These are phyloP conservation scores for Emericellopsis atlantica DNA, from an alignment of 2,329 filamentous ascomycete genomes.

Conservation along the genomic window DNA sequence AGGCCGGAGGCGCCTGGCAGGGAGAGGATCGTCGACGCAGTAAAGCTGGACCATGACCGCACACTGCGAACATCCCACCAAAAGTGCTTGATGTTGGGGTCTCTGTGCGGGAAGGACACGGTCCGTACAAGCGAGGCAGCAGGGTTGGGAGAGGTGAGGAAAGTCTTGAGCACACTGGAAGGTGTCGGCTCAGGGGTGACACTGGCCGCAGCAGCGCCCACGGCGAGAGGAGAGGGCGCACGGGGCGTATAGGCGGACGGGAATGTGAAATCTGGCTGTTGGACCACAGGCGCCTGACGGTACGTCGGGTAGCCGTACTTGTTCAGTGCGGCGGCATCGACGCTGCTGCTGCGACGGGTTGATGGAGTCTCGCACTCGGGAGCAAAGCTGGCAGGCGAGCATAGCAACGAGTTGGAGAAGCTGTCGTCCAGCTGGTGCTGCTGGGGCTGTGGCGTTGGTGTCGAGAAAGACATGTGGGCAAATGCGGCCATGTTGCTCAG, in stretches of 20 bases:
- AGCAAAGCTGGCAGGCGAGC: constrained; percentile 49
- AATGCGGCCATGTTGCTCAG: constrained; percentile 23
- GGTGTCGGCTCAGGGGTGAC: constrained; percentile 28
- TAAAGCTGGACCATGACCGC: constrained; percentile 73
- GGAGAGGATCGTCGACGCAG: constrained; percentile 53
- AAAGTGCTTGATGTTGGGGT: constrained; percentile 65
- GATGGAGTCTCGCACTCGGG: constrained; percentile 16
- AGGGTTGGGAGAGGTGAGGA: constrained; percentile 70
- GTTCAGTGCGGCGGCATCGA: constrained; percentile 53
- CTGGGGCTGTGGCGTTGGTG: constrained; percentile 8
- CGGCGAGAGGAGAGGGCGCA: constrained; percentile 31
- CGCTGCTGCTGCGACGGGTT: constrained; percentile 43
- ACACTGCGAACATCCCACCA: constrained; percentile 95
- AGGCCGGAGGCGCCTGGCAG: constrained; percentile 63
- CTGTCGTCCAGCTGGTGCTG: constrained; percentile 10
- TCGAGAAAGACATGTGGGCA: constrained; percentile 25
- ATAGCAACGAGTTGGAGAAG: constrained; percentile 39
- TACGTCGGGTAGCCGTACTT: constrained; percentile 79
- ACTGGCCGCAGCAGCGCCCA: constrained; percentile 17
- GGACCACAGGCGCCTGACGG: constrained; percentile 50
- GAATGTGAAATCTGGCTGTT: constrained; percentile 27
- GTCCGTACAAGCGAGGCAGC: constrained; percentile 71
- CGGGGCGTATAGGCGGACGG: constrained; percentile 29
- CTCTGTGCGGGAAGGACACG: constrained; percentile 55
- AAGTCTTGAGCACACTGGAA: constrained; percentile 61